A percentile compares a stretch with the other conserved stretches of the same genome.
These are phyloP conservation scores for Fragilaria radians DNA, from an alignment of 108 stramenopile species.

Conservation along the genomic window DNA sequence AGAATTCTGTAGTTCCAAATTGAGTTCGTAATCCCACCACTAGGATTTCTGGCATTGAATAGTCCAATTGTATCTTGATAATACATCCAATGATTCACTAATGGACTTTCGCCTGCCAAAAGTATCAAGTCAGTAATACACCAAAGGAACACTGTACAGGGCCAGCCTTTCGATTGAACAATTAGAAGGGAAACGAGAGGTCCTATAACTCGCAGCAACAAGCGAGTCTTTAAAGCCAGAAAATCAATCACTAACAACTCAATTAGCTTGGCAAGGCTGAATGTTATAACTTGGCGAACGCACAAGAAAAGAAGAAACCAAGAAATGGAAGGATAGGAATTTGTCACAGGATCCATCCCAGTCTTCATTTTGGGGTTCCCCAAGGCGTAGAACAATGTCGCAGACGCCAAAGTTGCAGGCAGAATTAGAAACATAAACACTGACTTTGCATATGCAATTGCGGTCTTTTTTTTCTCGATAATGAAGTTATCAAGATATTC, in stretches of 20 bases:
- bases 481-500: conserved; percentile 9
- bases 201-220: conserved; percentile 33
- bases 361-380: conserved; percentile 22
- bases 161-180: conserved; percentile 53
- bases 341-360: neutral
- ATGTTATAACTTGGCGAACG: conserved; percentile 24
- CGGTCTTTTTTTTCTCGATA: neutral
- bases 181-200: conserved; percentile 41
- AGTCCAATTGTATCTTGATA: conserved; percentile 34
- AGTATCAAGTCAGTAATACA: conserved; percentile 18
- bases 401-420: conserved; percentile 17
- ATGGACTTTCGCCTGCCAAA: conserved; percentile 28
- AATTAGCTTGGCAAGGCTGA: conserved; percentile 9
- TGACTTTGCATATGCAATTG: neutral
- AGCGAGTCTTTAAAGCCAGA: conserved; percentile 27
- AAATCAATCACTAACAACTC: conserved; percentile 39
- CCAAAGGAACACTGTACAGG: conserved; percentile 37
- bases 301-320: conserved; percentile 27
- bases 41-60: conserved; percentile 42
- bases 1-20: conserved; percentile 19
- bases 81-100: conserved; percentile 44
- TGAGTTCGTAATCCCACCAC: conserved; percentile 8
- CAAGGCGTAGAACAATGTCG: conserved; percentile 20
- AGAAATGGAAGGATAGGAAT: conserved; percentile 7
- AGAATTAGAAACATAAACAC: conserved; percentile 15